Percentiles rank a stretch among this genome's conserved stretches.
Conservation (phyloP, 192 early-diverging fungal species). For the Entomortierella chlamydospora region DNA sequence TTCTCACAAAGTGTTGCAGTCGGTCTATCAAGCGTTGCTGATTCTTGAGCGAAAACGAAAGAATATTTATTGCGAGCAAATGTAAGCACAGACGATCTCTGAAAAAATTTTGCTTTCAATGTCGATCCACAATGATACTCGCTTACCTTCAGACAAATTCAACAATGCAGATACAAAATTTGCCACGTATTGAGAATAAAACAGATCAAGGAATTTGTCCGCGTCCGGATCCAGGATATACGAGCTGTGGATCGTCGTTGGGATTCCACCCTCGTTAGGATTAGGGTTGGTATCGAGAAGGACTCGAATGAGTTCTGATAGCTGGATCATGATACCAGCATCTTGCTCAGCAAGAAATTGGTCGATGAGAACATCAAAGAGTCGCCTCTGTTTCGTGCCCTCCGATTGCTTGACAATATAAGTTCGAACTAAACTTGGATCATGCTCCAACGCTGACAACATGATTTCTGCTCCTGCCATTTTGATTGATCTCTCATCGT, state of each 20-base stretch:
- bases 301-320: constrained; percentile 77
- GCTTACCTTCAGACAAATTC: constrained; percentile 51
- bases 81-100: too few species aligned
- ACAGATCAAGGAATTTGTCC: constrained; percentile 78
- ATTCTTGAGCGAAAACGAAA: too few species aligned
- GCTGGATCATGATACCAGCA: constrained; percentile 72
- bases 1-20: constrained; percentile 58
- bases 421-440: constrained; percentile 77
- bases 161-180: constrained; percentile 71
- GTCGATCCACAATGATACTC: not conserved
- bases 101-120: not conserved
- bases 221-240: constrained; percentile 60
- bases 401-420: constrained; percentile 64
- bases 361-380: constrained; percentile 75
- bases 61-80: too few species aligned
- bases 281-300: constrained; percentile 71
- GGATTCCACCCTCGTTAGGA: constrained; percentile 19
- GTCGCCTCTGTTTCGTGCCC: constrained; percentile 44
- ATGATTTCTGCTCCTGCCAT: constrained; percentile 78
- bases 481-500: constrained; percentile 64
- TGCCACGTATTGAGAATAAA: constrained; percentile 75
- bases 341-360: constrained; percentile 72
- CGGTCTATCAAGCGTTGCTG: constrained; percentile 22
- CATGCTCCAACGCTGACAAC: constrained; percentile 78
- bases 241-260: constrained; percentile 17